Base-by-base conservation (phyloP, 805 yeast species). In the Ogataea minuta region DNA sequence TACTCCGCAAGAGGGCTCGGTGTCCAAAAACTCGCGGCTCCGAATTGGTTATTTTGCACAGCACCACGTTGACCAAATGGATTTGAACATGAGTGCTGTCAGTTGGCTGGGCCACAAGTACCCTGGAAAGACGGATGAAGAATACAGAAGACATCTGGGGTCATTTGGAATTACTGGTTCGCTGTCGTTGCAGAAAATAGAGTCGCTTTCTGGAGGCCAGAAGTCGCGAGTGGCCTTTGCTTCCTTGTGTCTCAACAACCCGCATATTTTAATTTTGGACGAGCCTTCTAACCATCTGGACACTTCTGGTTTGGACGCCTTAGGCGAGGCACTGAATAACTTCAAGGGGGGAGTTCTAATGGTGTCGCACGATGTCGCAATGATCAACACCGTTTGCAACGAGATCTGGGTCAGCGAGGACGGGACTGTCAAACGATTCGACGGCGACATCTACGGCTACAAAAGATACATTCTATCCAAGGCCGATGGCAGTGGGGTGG, bases 221-320 rank as follows among this genome's bases (percentile, higher is more conserved):
- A 93, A 93, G 63, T 89, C 97, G 19, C 79, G 99, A 67, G 99
- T 93, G 37, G 98, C 98, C 0, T 93, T 93, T 68, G 98, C 99
- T 7, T 91, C 96, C 11, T 72, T 93, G 49, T 88, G 97, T 67
- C 71, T 93, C 55, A 76, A 76, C 45, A 83, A 84, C 47, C 99
- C 99, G 13, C 99, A 93, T 62, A 79, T 93, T 30, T 72, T 93
- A 56, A 80, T 93, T 56, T 70, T 93, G 50, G 99, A 93, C 72
- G 99, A 93, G 74, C 99, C 99, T 65, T 86, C 96, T 6, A 93
- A 93, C 68, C 99, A 93, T 67, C 79, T 93, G 75, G 99, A 93
- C 83, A 91, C 96, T 7, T 83, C 95, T 24, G 99, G 97, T 76
- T 71, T 93, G 56, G 99, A 93, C 63, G 99, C 99, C 1, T 74